phyloP scores from a whole-genome alignment of 2,329 filamentous ascomycete genomes.

The Lithohypha guttulata region DNA sequence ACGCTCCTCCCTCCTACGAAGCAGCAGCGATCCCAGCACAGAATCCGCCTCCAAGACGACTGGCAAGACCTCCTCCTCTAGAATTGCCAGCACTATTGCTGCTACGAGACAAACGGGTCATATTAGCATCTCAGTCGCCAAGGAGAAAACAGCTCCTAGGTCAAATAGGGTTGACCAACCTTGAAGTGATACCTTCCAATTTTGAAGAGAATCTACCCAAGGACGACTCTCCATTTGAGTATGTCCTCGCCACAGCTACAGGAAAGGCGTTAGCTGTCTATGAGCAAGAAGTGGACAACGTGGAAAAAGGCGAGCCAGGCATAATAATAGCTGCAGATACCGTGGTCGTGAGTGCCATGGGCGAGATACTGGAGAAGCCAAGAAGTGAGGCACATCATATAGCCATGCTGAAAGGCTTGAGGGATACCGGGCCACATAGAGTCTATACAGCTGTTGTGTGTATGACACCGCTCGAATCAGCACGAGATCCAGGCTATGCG shows the following conservation, averaged over 20 bases:
- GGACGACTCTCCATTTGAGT: conserved; percentile 65
- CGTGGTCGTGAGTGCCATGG: conserved; percentile 65
- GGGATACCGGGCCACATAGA: conserved; percentile 67
- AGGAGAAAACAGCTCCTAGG: conserved; percentile 69
- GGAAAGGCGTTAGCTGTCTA: conserved; percentile 74
- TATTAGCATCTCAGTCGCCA: conserved; percentile 84
- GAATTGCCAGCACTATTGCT: conserved; percentile 68
- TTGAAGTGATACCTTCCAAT: conserved; percentile 75
- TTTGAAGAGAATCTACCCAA: conserved; percentile 82
- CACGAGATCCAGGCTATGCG: conserved; percentile 73
- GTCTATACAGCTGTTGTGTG: conserved; percentile 77
- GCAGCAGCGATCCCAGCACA: conserved; percentile 13
- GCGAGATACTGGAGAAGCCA: conserved; percentile 84
- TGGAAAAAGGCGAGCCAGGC: conserved; percentile 56
- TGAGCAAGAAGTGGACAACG: conserved; percentile 45
- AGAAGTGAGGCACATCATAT: conserved; percentile 69
- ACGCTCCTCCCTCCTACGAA: conserved; percentile 21
- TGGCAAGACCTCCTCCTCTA: conserved; percentile 44
- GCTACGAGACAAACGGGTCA: conserved; percentile 67
- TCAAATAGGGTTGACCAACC: conserved; percentile 65
- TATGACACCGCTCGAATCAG: conserved; percentile 72
- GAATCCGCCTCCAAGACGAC: conserved; percentile 13
- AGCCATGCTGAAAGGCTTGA: conserved; percentile 68
- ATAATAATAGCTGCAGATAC: conserved; percentile 88
- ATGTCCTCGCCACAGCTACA: conserved; percentile 76